Percentiles rank a stretch among this genome's conserved stretches.
These are phyloP conservation scores for Alternaria triticimaculans DNA, from an alignment of 2,329 filamentous ascomycete species.

Conservation along the genomic window DNA sequence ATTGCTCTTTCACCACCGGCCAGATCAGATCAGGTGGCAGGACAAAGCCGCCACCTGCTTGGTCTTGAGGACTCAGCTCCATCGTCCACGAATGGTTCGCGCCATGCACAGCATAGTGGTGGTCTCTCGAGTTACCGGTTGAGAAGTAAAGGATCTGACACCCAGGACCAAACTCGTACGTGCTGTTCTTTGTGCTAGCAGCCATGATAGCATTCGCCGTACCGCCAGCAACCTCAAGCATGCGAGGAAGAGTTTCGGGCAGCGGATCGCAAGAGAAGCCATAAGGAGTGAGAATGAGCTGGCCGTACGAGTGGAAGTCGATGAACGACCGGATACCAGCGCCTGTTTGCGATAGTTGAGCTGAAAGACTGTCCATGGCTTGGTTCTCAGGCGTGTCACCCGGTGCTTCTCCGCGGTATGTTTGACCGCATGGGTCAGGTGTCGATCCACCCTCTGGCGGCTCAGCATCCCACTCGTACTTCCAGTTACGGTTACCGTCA, in stretches of 20 bases:
- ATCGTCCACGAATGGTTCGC: constrained; percentile 55
- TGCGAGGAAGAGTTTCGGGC: constrained; percentile 57
- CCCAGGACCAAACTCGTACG: constrained; percentile 54
- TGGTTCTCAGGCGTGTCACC: constrained; percentile 42
- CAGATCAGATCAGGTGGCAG: constrained; percentile 56
- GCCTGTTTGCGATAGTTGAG: constrained; percentile 44
- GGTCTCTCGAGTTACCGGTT: constrained; percentile 53
- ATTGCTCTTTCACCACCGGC: constrained; percentile 55
- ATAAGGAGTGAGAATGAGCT: constrained; percentile 65
- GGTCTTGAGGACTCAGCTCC: constrained; percentile 54
- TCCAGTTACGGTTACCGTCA: constrained; percentile 48
- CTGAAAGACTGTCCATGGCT: constrained; percentile 54
- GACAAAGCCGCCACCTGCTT: constrained; percentile 56
- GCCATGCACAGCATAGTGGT: constrained; percentile 49
- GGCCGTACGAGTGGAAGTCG: constrained; percentile 69
- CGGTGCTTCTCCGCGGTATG: constrained; percentile 41
- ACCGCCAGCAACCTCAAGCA: constrained; percentile 45
- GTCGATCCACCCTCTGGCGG: constrained; percentile 34
- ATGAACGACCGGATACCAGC: constrained; percentile 66
- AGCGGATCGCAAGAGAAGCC: constrained; percentile 52
- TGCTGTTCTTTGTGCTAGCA: constrained; percentile 41
- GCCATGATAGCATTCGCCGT: constrained; percentile 57
- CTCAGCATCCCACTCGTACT: constrained; percentile 38
- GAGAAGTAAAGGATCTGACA: constrained; percentile 67
- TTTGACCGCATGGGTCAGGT: constrained; percentile 40